Evolutionary conservation across 1,139 yeast genomes (phyloP), one percentile per base, ranked within the genome.

Genomic region (Diutina sp.): DNA sequence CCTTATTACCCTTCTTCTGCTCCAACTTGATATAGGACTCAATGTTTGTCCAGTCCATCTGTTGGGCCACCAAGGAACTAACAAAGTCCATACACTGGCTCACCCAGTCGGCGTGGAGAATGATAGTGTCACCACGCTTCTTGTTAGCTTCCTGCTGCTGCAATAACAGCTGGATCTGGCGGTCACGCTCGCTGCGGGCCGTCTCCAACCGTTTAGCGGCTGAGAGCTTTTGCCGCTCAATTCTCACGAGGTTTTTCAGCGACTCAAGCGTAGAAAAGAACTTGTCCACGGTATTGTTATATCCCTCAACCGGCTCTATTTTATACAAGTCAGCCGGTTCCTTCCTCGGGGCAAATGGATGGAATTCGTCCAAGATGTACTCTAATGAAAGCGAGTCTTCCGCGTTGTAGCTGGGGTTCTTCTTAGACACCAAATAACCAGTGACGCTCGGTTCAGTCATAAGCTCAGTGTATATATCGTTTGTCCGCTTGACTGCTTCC

Each of bases 1-100:
- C 74, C 3, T 72, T 68, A 63, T 87, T 87, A 0, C 85, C 85
- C 61, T 85, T 79, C 1, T 74, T 69, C 63, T 89, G 85, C 63
- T 91, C 97, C 55, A 84, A 76, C 57, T 78, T 72, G 57, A 93
- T 84, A 57, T 85, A 72, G 61, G 85, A 83, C 66, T 87, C 97
- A 59, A 91, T 90, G 61, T 90, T 87, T 44, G 82, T 79, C 99
- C 99, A 93, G 67, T 93, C 98, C 91, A 90, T 89, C 61, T 90
- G 95, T 66, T 89, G 95, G 56, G 85, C 84, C 6, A 91, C 62
- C 57, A 89, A 71, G 0, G 73, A 73, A 58, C 84, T 85, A 8
- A 93, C 86, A 11, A 89, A 85, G 14, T 68, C 71, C 58, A 82
- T 84, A 55, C 95, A 90, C 30, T 82, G 81, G 57, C 87, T 93